A percentile compares a stretch with the other conserved stretches of the same genome.
phyloP scores from a whole-genome alignment of 164 flowering plant species.

The Nelumbo lutea region DNA sequence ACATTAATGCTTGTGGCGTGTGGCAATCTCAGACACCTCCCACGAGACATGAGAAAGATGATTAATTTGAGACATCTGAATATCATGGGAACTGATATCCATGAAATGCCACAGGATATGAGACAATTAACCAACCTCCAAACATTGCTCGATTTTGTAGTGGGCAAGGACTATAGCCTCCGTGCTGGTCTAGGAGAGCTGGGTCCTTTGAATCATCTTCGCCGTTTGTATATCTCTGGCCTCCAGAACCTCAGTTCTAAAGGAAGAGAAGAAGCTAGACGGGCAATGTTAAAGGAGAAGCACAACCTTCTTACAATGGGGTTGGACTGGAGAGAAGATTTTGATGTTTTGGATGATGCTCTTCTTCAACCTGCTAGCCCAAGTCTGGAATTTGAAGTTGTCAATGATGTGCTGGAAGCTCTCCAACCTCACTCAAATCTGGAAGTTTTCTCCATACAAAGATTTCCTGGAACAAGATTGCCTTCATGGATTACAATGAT shows the following conservation, averaged over 20 bases:
- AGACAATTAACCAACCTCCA: constrained; percentile 5
- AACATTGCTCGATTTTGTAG: constrained; percentile 8
- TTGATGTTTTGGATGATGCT: background rate
- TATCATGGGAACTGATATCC: background rate
- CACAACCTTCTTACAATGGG: background rate
- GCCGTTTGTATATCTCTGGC: background rate
- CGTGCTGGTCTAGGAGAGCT: constrained; percentile 1
- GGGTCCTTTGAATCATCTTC: background rate
- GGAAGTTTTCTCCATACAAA: background rate
- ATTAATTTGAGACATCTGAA: constrained; percentile 14
- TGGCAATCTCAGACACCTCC: background rate
- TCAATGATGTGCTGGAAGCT: constrained; percentile 10
- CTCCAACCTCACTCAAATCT: constrained; percentile 7
- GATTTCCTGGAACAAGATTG: background rate
- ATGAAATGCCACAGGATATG: background rate
- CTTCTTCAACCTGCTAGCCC: too few relatives aligned
- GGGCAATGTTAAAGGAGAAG: background rate
- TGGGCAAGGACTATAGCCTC: background rate
- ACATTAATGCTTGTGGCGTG: background rate
- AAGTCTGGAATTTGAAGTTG: background rate
- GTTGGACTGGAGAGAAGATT: background rate
- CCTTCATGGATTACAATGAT: constrained; percentile 12
- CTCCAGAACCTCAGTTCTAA: constrained; percentile 2
- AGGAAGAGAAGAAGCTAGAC: constrained; percentile 3
- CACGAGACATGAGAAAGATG: background rate